These are phyloP conservation scores for Massarina eburnea DNA, from an alignment of 2,329 filamentous ascomycete species.

Conservation along the genomic window DNA sequence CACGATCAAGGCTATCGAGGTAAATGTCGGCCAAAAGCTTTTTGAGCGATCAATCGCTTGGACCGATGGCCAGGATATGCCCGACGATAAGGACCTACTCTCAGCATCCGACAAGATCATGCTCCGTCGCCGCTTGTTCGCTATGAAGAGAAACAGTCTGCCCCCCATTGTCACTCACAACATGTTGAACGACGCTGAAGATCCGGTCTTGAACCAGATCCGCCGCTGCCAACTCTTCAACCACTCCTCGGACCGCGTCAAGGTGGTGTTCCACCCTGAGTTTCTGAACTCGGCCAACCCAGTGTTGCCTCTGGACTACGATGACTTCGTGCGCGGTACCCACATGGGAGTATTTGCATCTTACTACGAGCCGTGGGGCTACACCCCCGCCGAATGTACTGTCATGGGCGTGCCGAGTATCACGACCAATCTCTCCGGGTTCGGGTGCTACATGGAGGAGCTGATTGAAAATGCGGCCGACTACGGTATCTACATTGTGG, in stretches of 20 bases:
- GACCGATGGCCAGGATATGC: conserved; percentile 91
- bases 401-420: conserved; percentile 99
- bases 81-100: conserved; percentile 95
- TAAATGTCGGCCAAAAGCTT: conserved; percentile 87
- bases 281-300: conserved; percentile 96
- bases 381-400: conserved; percentile 96
- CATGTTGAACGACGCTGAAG: conserved; percentile 92
- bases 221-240: conserved; percentile 97
- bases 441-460: conserved; percentile 99
- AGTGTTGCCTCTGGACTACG: conserved; percentile 92
- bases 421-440: conserved; percentile 95
- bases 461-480: conserved; percentile 96
- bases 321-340: conserved; percentile 96
- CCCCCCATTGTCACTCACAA: conserved; percentile 98
- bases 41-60: conserved; percentile 93
- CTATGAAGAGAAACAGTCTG: conserved; percentile 89
- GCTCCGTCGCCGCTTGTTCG: conserved; percentile 86
- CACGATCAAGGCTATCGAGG: conserved; percentile 89
- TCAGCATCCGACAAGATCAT: conserved; percentile 90
- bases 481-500: conserved; percentile 98
- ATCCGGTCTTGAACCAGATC: conserved; percentile 94
- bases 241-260: conserved; percentile 90
- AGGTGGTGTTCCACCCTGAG: conserved; percentile 97
- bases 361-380: conserved; percentile 99
- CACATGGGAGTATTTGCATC: conserved; percentile 95